Percentiles rank a stretch among this genome's conserved stretches.
Conservation (phyloP, 441 rosid genomes). For the Pelargonium cotyledonis region DNA sequence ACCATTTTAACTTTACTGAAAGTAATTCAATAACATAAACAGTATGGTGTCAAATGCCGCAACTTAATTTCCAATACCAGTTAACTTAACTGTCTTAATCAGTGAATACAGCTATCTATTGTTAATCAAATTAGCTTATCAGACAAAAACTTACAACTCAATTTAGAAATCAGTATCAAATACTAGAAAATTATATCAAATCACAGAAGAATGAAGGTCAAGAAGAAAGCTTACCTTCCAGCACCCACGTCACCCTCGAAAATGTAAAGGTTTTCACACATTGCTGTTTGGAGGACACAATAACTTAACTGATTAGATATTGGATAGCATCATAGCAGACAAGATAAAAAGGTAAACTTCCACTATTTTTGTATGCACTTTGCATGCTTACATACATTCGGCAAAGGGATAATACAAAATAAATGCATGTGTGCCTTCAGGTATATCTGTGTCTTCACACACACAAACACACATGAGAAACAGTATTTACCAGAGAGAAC, state of each 20-base stretch:
- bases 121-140: slow-evolving; percentile 1
- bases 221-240: slow-evolving; percentile 59
- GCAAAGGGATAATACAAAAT: background rate
- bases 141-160: background rate
- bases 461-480: background rate
- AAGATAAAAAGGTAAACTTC: background rate
- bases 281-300: slow-evolving; percentile 46
- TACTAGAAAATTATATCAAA: background rate
- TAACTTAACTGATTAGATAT: slow-evolving; percentile 14
- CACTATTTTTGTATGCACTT: background rate
- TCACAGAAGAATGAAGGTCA: slow-evolving; percentile 5
- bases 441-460: background rate
- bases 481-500: slow-evolving; percentile 61
- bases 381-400: background rate
- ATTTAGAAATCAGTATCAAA: slow-evolving; percentile 5
- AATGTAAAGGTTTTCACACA: slow-evolving; percentile 61
- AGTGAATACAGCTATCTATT: background rate
- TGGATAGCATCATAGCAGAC: background rate
- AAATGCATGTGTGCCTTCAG: background rate
- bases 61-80: background rate
- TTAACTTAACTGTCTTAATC: background rate
- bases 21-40: slow-evolving; percentile 11
- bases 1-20: slow-evolving; percentile 79
- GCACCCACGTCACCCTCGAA: slow-evolving; percentile 81
- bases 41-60: slow-evolving; percentile 15